These are phyloP conservation scores for Liquidambar formosana DNA, from an alignment of 164 flowering plant genomes.

Conservation along the genomic window DNA sequence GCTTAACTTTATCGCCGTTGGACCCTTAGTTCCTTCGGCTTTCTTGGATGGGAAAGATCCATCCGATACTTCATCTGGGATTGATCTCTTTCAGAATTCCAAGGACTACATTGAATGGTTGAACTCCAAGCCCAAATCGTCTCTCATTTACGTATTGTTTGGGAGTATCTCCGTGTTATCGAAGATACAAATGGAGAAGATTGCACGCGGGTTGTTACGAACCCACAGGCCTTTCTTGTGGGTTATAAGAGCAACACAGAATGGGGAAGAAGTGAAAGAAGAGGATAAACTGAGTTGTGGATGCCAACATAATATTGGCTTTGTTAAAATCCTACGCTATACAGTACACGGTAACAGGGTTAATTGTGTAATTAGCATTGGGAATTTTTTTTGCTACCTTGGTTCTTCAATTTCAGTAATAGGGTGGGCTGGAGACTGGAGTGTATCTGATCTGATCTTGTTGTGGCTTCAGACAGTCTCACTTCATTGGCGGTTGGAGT, in stretches of 20 bases:
- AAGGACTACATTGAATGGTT: background rate
- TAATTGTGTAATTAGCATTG: no score
- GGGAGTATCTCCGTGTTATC: background rate
- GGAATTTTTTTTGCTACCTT: no score
- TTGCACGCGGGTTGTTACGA: background rate
- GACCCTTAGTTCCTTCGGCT: background rate
- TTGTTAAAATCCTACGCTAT: no score
- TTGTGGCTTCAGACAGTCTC: no score
- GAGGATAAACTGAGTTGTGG: constrained; percentile 1
- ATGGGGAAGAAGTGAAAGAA: constrained; percentile 9
- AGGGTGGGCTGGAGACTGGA: no score
- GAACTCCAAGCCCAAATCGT: background rate
- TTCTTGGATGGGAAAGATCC: background rate
- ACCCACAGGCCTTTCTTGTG: background rate
- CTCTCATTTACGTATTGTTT: background rate
- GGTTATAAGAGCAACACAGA: background rate
- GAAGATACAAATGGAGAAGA: background rate
- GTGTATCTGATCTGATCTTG: no score
- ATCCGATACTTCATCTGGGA: background rate
- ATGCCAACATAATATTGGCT: no score
- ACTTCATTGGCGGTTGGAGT: no score
- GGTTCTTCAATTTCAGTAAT: no score
- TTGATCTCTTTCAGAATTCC: background rate
- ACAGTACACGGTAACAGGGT: no score
- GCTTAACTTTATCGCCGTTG: no score